Evolutionary conservation across 441 rosid species (phyloP).

Genomic region (Eruca vesicaria): DNA sequence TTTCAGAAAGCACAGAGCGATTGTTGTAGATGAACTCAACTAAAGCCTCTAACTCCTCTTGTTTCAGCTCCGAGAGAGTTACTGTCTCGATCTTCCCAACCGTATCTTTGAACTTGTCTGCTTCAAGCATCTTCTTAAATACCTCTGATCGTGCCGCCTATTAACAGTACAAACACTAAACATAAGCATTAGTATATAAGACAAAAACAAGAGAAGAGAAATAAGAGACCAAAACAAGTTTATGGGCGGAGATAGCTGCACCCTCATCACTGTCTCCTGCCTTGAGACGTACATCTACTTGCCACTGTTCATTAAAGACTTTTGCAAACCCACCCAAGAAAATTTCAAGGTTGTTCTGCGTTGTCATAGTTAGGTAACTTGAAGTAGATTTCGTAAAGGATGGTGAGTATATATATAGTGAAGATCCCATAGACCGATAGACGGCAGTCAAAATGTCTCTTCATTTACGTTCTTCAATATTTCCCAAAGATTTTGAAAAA

Average conservation of each 20-base stretch:
- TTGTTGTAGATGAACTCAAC: constrained; percentile 13
- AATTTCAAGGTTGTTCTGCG: background rate
- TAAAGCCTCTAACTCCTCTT: constrained; percentile 17
- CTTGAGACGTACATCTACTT: background rate
- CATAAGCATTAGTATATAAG: background rate
- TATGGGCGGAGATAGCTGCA: background rate
- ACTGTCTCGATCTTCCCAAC: background rate
- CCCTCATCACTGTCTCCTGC: background rate
- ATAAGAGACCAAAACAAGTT: background rate
- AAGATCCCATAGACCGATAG: background rate
- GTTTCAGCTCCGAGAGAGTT: constrained; percentile 11
- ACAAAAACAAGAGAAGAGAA: background rate
- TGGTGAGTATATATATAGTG: background rate
- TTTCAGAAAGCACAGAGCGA: background rate
- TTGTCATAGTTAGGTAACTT: background rate
- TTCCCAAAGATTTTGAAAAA: background rate
- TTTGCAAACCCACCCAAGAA: background rate
- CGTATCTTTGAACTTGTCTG: background rate
- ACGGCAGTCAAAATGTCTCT: background rate
- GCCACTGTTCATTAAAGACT: background rate
- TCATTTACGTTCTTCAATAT: background rate
- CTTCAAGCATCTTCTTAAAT: constrained; percentile 13
- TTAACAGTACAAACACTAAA: background rate
- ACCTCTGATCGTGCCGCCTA: constrained; percentile 17
- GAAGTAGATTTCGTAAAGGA: background rate